These are phyloP conservation scores for Triticum urartu DNA, from an alignment of 176 grass and related monocot genomes.

Conservation along the genomic window DNA sequence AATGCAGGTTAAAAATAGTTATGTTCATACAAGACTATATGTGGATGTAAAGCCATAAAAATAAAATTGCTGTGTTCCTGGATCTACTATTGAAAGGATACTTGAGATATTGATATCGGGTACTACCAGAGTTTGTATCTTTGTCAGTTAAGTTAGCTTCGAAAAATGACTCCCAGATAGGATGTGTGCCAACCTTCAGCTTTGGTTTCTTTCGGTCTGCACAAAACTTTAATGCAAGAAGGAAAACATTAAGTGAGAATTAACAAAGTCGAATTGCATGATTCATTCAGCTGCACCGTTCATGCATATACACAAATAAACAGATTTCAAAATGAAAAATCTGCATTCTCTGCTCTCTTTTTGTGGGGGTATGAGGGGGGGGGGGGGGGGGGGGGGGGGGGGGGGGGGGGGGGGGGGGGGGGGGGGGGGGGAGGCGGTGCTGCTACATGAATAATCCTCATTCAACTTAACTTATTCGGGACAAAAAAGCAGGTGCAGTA, in stretches of 20 bases:
- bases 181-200: conserved; percentile 54
- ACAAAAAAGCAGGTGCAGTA: not conserved
- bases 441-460: not conserved
- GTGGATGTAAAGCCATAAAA: conserved; percentile 3
- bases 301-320: conserved; percentile 20
- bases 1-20: not conserved
- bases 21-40: not conserved
- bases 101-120: not conserved
- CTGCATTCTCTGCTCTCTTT: not conserved
- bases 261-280: conserved; percentile 11
- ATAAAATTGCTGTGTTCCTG: not conserved
- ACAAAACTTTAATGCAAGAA: conserved; percentile 59
- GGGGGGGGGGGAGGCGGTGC: not conserved
- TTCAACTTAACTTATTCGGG: not conserved
- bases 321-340: not conserved
- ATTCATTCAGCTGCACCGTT: conserved; percentile 12
- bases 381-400: not conserved
- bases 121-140: conserved; percentile 52
- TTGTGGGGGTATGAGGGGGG: not conserved
- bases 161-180: conserved; percentile 86
- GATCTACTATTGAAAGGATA: conserved; percentile 7
- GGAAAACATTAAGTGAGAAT: conserved; percentile 20
- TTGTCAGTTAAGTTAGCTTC: conserved; percentile 55
- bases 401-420: not conserved
- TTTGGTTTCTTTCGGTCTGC: conserved; percentile 64